Conservation (phyloP, 305 asterid genomes). For the Fraxinus velutina region DNA sequence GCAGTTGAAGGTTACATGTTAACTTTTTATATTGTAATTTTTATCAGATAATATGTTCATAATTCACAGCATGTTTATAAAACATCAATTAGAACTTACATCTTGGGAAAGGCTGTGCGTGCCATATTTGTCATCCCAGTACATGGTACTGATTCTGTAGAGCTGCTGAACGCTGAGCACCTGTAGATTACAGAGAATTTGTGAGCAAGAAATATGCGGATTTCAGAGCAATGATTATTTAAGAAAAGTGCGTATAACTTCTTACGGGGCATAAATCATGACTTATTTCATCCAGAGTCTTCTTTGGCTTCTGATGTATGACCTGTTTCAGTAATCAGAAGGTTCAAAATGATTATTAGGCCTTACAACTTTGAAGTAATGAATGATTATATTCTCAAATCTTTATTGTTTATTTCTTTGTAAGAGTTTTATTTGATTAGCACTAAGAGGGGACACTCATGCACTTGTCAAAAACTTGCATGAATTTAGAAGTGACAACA, state of each 20-base stretch:
- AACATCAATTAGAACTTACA: constrained; percentile 42
- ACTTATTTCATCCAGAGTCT: constrained; percentile 88
- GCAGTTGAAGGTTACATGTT: not conserved
- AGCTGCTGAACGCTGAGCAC: constrained; percentile 95
- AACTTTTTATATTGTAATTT: not conserved
- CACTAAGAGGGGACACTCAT: not conserved
- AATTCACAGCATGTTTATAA: not conserved
- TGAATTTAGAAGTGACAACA: constrained; percentile 3
- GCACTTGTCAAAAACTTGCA: not conserved
- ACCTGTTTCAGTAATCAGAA: constrained; percentile 51
- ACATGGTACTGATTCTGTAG: constrained; percentile 97
- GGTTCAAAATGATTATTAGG: constrained; percentile 1
- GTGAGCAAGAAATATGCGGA: constrained; percentile 8
- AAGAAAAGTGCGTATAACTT: constrained; percentile 1
- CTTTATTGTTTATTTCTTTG: not conserved
- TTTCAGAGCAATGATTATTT: not conserved
- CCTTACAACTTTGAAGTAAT: not conserved
- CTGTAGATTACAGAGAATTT: constrained; percentile 35
- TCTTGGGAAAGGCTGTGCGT: constrained; percentile 89
- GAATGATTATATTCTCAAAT: not conserved
- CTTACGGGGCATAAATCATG: constrained; percentile 96
- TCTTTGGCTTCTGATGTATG: constrained; percentile 98
- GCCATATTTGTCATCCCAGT: constrained; percentile 99
- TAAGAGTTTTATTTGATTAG: not conserved
- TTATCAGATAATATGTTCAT: not conserved